These are phyloP conservation scores for Globisporangium viniferum DNA, from an alignment of 352 stramenopile genomes.

Conservation along the genomic window DNA sequence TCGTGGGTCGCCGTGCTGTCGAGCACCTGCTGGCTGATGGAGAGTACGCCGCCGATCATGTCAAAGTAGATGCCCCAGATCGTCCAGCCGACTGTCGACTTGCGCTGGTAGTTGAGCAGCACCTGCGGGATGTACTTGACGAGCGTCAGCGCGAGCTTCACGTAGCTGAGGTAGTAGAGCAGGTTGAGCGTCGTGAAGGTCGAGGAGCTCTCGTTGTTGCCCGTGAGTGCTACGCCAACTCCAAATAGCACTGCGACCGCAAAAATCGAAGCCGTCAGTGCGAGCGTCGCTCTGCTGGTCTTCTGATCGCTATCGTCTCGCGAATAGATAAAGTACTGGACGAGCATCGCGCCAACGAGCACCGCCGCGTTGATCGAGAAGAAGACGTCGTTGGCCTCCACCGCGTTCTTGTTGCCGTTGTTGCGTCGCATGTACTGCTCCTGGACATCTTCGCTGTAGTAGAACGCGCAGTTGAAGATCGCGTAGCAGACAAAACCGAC, in stretches of 20 bases:
- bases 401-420: constrained; percentile 74
- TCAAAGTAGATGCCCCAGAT: constrained; percentile 98
- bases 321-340: constrained; percentile 91
- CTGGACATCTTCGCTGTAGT: constrained; percentile 84
- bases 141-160: constrained; percentile 95
- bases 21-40: constrained; percentile 91
- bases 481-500: constrained; percentile 94
- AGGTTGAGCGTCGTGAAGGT: constrained; percentile 88
- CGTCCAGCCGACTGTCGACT: constrained; percentile 95
- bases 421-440: constrained; percentile 85
- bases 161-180: constrained; percentile 92
- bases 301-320: constrained; percentile 36
- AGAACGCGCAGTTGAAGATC: constrained; percentile 93
- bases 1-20: constrained; percentile 90
- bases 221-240: background rate
- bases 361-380: constrained; percentile 93
- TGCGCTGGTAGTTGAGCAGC: constrained; percentile 92
- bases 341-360: constrained; percentile 85
- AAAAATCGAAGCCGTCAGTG: background rate
- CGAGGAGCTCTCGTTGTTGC: constrained; percentile 16
- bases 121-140: constrained; percentile 97
- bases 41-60: constrained; percentile 92
- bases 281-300: constrained; percentile 36
- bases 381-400: constrained; percentile 91
- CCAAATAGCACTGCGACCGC: background rate